These are phyloP conservation scores for Aspergillus ostianus DNA, from an alignment of 495 filamentous ascomycete species.

Conservation along the genomic window DNA sequence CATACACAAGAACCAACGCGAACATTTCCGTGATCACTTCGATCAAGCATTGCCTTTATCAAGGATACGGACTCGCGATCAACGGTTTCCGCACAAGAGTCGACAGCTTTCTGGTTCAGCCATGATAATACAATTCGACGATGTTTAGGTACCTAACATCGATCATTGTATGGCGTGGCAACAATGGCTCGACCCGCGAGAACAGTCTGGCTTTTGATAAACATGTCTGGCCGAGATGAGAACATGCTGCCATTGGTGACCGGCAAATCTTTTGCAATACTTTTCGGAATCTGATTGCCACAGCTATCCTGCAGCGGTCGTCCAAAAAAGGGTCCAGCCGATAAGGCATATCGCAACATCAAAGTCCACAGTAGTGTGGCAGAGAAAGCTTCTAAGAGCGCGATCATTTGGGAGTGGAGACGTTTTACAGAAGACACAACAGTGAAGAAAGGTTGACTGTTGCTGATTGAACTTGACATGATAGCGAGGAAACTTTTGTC, in stretches of 20 bases:
- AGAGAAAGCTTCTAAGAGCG: neutral
- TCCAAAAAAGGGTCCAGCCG: neutral
- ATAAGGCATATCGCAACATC: neutral
- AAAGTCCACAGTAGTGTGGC: neutral
- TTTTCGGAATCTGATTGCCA: neutral
- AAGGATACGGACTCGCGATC: neutral
- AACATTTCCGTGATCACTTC: neutral
- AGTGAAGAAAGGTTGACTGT: no score
- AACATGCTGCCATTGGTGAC: neutral
- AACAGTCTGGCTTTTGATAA: neutral
- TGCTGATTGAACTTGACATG: no score
- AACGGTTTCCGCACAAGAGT: neutral
- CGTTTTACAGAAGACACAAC: no score
- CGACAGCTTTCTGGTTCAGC: neutral
- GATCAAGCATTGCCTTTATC: neutral
- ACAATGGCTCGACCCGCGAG: neutral
- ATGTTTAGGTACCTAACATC: neutral
- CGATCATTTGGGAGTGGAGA: no score
- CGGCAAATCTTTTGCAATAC: neutral
- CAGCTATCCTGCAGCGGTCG: neutral
- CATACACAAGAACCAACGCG: neutral
- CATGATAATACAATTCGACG: neutral
- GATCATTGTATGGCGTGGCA: neutral
- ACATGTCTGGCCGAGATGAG: neutral
- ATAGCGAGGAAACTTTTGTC: no score